Evolutionary conservation across 495 filamentous ascomycete genomes (phyloP).

Genomic region (Barbatosphaeria neglecta): DNA sequence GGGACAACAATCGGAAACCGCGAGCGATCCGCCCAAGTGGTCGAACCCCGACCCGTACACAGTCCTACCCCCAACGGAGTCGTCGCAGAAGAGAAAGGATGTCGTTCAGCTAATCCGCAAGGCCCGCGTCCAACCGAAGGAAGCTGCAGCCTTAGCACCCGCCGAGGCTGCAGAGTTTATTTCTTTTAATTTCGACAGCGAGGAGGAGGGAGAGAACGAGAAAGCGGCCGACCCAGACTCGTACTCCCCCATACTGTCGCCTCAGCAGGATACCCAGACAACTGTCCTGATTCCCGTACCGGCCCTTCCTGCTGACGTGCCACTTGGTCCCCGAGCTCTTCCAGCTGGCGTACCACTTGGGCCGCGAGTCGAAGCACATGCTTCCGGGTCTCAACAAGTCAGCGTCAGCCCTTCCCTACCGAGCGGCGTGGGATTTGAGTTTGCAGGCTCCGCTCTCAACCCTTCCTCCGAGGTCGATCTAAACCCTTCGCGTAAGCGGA

Average conservation of each 20-base stretch:
- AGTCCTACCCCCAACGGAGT: slow-evolving; percentile 60
- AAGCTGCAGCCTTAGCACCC: slow-evolving; percentile 42
- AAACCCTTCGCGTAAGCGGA: slow-evolving; percentile 50
- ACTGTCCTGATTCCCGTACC: no score
- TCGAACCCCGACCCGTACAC: slow-evolving; percentile 93
- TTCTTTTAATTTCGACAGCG: slow-evolving; percentile 56
- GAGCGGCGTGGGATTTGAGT: no score
- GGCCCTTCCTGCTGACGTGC: no score
- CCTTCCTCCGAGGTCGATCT: not conserved
- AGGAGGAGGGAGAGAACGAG: no score
- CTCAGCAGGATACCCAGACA: no score
- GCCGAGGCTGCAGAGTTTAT: slow-evolving; percentile 67
- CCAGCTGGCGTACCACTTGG: slow-evolving; percentile 1
- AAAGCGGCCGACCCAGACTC: slow-evolving; percentile 13
- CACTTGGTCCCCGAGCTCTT: no score
- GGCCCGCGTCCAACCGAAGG: slow-evolving; percentile 46
- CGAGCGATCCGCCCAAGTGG: slow-evolving; percentile 56
- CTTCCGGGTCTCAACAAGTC: not conserved
- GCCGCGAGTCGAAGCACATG: not conserved
- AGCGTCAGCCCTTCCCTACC: no score
- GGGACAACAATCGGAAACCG: slow-evolving; percentile 21
- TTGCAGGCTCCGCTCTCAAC: not conserved
- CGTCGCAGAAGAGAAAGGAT: slow-evolving; percentile 58
- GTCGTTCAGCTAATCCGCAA: slow-evolving; percentile 83
- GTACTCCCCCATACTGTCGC: not conserved